Evolutionary conservation across 208 protist genomes (phyloP).

Genomic region (Crithidia expoeki): DNA sequence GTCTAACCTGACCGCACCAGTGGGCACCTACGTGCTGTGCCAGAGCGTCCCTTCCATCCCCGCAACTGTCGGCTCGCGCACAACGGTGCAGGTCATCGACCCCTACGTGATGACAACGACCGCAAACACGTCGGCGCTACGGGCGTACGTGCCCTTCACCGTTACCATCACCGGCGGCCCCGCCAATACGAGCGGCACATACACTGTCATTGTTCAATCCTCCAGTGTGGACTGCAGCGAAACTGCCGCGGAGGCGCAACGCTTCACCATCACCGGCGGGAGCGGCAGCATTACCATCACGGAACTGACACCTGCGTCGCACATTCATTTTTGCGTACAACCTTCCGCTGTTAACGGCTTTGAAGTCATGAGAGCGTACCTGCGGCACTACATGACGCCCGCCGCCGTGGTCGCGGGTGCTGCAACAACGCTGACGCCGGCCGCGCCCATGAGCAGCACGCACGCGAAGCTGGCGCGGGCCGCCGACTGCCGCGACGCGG

Average conservation of each 20-base stretch:
- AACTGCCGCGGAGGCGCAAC: slow-evolving; percentile 30
- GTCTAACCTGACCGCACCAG: slow-evolving; percentile 17
- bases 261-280: slow-evolving; percentile 28
- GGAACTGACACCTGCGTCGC: slow-evolving; percentile 11
- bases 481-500: slow-evolving; percentile 36
- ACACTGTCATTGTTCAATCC: slow-evolving; percentile 24
- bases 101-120: slow-evolving; percentile 39
- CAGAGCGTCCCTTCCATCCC: slow-evolving; percentile 34
- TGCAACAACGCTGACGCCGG: slow-evolving; percentile 43
- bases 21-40: slow-evolving; percentile 60
- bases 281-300: slow-evolving; percentile 31
- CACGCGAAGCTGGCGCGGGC: slow-evolving; percentile 40
- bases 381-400: slow-evolving; percentile 67
- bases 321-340: slow-evolving; percentile 39
- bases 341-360: slow-evolving; percentile 29
- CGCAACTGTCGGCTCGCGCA: slow-evolving; percentile 34
- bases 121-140: slow-evolving; percentile 27
- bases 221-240: slow-evolving; percentile 24
- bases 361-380: slow-evolving; percentile 25
- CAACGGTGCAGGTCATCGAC: slow-evolving; percentile 43
- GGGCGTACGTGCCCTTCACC: slow-evolving; percentile 40
- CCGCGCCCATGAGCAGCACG: slow-evolving; percentile 23
- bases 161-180: slow-evolving; percentile 43
- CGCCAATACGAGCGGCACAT: background rate
- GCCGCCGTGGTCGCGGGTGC: slow-evolving; percentile 48